A percentile compares a stretch with the other conserved stretches of the same genome.
Conservation (phyloP, 208 protist genomes). For the Phytomonas sp. region DNA sequence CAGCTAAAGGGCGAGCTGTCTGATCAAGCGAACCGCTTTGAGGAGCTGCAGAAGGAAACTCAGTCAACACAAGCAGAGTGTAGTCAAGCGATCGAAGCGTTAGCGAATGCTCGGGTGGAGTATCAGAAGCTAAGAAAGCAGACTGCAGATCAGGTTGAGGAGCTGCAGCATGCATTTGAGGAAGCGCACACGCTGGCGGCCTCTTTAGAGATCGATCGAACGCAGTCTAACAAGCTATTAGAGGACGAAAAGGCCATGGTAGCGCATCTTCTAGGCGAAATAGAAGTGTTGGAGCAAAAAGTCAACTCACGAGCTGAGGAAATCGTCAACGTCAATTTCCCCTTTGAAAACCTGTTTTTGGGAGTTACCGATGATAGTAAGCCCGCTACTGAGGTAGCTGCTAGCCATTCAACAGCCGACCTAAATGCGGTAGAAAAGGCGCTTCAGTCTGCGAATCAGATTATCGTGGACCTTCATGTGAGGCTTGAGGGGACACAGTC, state of each 20-base stretch:
- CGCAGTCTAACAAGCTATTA: neutral
- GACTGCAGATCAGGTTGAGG: neutral
- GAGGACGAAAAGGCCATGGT: neutral
- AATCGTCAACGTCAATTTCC: neutral
- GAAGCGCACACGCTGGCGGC: neutral
- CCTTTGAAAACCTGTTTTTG: conserved; percentile 14
- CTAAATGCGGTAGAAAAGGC: conserved; percentile 1
- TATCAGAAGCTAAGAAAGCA: conserved; percentile 2
- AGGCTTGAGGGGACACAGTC: conserved; percentile 14
- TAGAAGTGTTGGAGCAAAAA: neutral
- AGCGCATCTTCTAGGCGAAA: neutral
- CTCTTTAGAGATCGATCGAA: neutral
- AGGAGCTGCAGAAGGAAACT: conserved; percentile 2
- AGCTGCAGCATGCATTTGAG: conserved; percentile 3
- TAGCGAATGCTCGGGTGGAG: neutral
- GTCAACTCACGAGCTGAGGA: neutral
- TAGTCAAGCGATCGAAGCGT: neutral
- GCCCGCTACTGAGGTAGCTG: neutral
- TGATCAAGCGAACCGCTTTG: neutral
- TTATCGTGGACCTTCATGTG: conserved; percentile 14
- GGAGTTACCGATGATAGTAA: conserved; percentile 12
- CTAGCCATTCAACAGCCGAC: neutral
- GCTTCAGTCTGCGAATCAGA: conserved; percentile 13
- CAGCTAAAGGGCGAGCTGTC: conserved; percentile 6
- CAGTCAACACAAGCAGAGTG: neutral